Evolutionary conservation across 2,329 filamentous ascomycete species (phyloP), one percentile per base, ranked within the genome.

Genomic region (Aspergillus fructus): DNA sequence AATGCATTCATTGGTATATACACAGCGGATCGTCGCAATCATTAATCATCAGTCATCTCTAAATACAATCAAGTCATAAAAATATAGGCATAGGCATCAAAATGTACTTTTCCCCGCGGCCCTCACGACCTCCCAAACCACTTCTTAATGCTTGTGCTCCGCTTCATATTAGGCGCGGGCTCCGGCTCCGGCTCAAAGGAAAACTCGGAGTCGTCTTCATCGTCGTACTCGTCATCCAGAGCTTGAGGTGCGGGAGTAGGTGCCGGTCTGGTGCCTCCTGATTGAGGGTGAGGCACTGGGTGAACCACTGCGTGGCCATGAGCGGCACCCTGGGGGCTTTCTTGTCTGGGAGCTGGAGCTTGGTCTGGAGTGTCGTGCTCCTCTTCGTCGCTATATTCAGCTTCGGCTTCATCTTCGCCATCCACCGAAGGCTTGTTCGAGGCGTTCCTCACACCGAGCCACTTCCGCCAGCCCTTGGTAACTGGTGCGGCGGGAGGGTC

Each of bases 391-490:
- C 52, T 62, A n/a, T 59, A 39, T 1, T 51, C 58, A 17, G 62
- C 56, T 40, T 61, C 63, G 4, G 48, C 57, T 27, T 68, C 65
- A 21, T 66, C 64, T 45, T 61, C 27, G 4, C 9, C 63, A 5
- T 71, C 62, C 15, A 58, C 58, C 3, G 50, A 40, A 15, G 43
- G 43, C 23, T 59, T 55, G 12, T 61, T 59, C 53, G 68, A 66
- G 55, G 67, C 69, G 48, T 67, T 69, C 17, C 68, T 64, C 24
- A 72, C 60, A 21, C 67, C 64, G 37, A 75, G 56, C 71, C 72
- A 75, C 53, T 73, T 75, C 60, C 68, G 72, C 75, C 74, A 76
- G 27, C 72, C 70, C 56, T 76, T 76, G 49, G 72, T 65, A 5
- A 73, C 62, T 11, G 67, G 69, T 3, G 63, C 66, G 1, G 73